phyloP scores from a whole-genome alignment of 345 rosid species.

The Bruguiera gymnorhiza region DNA sequence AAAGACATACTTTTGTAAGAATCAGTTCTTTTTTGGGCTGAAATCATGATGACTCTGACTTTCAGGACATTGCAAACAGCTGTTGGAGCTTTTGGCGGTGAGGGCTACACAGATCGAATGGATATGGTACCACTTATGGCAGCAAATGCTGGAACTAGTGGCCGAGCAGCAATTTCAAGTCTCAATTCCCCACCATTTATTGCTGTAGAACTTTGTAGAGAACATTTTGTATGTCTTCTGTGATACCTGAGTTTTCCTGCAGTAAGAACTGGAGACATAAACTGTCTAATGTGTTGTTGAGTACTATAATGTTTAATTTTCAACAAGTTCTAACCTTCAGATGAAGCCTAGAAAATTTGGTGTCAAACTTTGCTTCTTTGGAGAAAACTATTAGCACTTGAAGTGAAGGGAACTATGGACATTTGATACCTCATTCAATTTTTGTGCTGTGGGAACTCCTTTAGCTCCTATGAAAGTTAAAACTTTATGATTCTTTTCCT shows the following conservation, averaged over 20 bases:
- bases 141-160: constrained; percentile 85
- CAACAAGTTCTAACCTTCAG: background rate
- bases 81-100: constrained; percentile 95
- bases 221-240: constrained; percentile 67
- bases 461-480: background rate
- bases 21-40: background rate
- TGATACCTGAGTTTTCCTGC: background rate
- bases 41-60: constrained; percentile 19
- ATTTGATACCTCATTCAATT: background rate
- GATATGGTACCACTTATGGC: constrained; percentile 79
- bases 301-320: background rate
- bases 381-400: background rate
- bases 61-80: constrained; percentile 95
- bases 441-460: background rate
- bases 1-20: no score
- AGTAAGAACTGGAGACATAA: background rate
- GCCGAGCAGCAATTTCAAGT: constrained; percentile 78
- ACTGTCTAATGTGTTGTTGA: background rate
- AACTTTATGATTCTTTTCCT: background rate
- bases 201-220: constrained; percentile 87
- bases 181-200: constrained; percentile 67
- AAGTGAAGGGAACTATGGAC: background rate
- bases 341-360: background rate
- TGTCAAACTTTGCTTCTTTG: background rate
- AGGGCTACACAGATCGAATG: constrained; percentile 54